These are phyloP conservation scores for Colletotrichum musicola DNA, from an alignment of 2,329 filamentous ascomycete genomes.

Conservation along the genomic window DNA sequence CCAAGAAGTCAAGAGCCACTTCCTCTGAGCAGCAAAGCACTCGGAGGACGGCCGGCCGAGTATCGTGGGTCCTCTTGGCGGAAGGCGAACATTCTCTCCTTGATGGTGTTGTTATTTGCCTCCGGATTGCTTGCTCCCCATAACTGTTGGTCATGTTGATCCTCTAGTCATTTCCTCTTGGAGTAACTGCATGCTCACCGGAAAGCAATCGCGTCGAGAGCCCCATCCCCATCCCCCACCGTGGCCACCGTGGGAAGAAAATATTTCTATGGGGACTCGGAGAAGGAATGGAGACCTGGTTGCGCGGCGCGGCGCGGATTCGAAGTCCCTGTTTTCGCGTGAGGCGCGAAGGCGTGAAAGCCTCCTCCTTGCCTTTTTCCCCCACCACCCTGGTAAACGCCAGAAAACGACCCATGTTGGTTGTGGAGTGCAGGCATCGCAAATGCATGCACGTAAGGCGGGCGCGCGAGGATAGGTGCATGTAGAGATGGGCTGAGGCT, in stretches of 20 bases:
- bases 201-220: background rate
- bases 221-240: background rate
- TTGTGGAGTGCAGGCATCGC: slow-evolving; percentile 3
- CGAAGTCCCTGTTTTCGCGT: background rate
- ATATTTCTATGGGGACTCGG: slow-evolving; percentile 8
- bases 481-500: slow-evolving; percentile 19
- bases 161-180: background rate
- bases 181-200: slow-evolving; percentile 4
- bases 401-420: background rate
- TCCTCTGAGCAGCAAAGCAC: background rate
- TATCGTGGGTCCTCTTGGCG: background rate
- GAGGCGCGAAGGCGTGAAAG: too few relatives aligned
- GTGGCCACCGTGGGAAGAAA: background rate
- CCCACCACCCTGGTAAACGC: background rate
- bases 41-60: slow-evolving; percentile 30
- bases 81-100: slow-evolving; percentile 9
- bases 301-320: background rate
- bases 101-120: background rate
- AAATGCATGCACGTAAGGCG: slow-evolving; percentile 15
- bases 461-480: slow-evolving; percentile 4
- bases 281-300: slow-evolving; percentile 6
- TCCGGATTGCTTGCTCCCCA: slow-evolving; percentile 10
- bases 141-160: background rate
- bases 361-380: too few relatives aligned
- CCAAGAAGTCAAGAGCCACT: slow-evolving; percentile 9